Evolutionary conservation across 176 grass and related monocot genomes (phyloP), one percentile per base, ranked within the genome.

Genomic region (Raddia guianensis): DNA sequence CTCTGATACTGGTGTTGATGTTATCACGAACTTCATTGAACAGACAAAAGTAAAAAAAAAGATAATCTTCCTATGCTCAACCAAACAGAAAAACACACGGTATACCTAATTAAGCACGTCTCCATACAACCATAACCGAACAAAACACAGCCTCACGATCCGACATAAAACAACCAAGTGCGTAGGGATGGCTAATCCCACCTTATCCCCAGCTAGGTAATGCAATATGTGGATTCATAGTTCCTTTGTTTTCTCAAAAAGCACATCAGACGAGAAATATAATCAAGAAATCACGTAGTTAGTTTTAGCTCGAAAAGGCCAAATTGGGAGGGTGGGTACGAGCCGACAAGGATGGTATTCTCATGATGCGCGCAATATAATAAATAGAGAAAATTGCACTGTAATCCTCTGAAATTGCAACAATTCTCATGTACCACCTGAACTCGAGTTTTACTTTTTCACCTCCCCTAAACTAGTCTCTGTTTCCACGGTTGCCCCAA

Each of bases 11-110:
- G 2, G 37, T 40, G 37, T 40, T 40, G 37, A 40, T 62, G 80
- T 82, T 65, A 65, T 33, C 16, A 82, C 49, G 40, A 15, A 76
- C 72, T 68, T 68, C 59, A 42, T 68, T 48, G 13, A 49, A 49
- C 62, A 32, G 72, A 83, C 21, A 83, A 76, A 21, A n/a, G n/a
- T n/a, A n/a, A n/a, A 57, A 55, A 83, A 76, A 21, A 67, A 66
- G 51, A 11, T 11, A 13, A 68, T 48, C 72, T 21, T 83, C 12
- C 76, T 68, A 27, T 76, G 20, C 72, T 76, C 62, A 49, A 48
- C 68, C 57, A 52, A 63, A 52, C 57, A 73, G 72, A 73, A 75
- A 50, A 67, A 59, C 15, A 76, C 63, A 68, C 0, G 34, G 5
- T 40, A 15, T 8, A 33, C 50, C 62, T 84, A 84, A 76, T 51